Base-by-base conservation (phyloP, 768 basidiomycete genomes). In the Boletus rubroflammeus region DNA sequence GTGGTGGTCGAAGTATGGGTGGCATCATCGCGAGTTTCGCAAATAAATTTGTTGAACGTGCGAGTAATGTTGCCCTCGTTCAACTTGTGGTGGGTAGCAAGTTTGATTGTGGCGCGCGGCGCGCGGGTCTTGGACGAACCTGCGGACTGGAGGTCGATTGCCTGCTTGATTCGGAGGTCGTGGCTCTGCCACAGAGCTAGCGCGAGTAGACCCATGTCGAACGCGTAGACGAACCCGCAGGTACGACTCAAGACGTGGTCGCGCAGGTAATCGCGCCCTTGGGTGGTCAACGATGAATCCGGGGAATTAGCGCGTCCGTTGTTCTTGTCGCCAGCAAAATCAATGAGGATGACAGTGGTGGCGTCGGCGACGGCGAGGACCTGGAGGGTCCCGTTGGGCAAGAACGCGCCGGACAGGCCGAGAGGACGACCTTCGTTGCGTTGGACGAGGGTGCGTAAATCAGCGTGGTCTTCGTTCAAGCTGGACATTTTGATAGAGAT, bases 381-480 rank as follows among this genome's bases (percentile, higher is more conserved):
- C 19, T 55, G 58, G 26, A 71, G 67, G 10, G 51, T 42, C 10
- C 69, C 63, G 17, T 57, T 46, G n/a, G 43, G 46, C n/a, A 62
- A 25, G 43, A 62, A 71, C 9, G 61, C 21, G 25, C 60, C 59
- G 0, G 69, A 71, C 29, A 70, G 63, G 39, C 69, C 69, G 6
- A 70, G 65, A 42, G 71, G 54, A 15, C 63, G 68, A 17, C 70
- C 69, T 10, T 72, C 71, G 55, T 70, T 70, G 54, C 69, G 61
- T 43, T 69, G 62, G 3, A 70, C 58, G 49, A 70, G 32, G 19
- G 53, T 54, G 29, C 62, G 57, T 11, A 70, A 29, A 13, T 57
- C 56, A 26, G 51, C 3, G 38, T 56, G 32, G 35, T 70, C 70
- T 11, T 65, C 56, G 39, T 67, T 61, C 34, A 70, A 48, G 42